Percentiles rank a stretch among this genome's conserved stretches.
These are phyloP conservation scores for Podila minutissima DNA, from an alignment of 192 early-diverging fungal species.

Conservation along the genomic window DNA sequence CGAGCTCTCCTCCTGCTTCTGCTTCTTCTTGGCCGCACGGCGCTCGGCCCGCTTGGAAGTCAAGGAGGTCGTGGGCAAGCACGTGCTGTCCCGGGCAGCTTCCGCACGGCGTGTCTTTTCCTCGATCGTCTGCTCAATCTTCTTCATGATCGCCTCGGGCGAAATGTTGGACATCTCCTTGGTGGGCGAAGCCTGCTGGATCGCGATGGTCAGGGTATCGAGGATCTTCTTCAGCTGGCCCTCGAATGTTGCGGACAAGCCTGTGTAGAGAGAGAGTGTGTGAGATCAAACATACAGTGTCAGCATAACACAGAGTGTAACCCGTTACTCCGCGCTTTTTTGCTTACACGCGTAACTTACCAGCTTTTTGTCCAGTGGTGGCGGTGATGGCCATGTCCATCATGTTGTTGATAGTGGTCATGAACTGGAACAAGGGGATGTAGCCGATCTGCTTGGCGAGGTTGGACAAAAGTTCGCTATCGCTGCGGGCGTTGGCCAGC, in stretches of 20 bases:
- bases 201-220: constrained; percentile 77
- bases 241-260: constrained; percentile 83
- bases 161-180: constrained; percentile 57
- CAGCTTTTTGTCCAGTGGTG: constrained; percentile 89
- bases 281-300: no score
- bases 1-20: constrained; percentile 8
- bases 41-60: constrained; percentile 3
- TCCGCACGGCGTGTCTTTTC: constrained; percentile 22
- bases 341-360: constrained; percentile 18
- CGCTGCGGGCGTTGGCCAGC: constrained; percentile 76
- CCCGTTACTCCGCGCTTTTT: no score
- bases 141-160: constrained; percentile 49
- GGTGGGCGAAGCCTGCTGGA: constrained; percentile 39
- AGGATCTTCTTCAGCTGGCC: constrained; percentile 86
- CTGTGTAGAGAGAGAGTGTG: constrained; percentile 10
- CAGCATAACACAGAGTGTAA: no score
- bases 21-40: constrained; percentile 1
- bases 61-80: neutral
- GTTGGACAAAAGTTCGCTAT: constrained; percentile 75
- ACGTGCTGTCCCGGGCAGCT: neutral
- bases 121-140: constrained; percentile 33
- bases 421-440: constrained; percentile 74
- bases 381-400: constrained; percentile 89
- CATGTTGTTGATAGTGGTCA: constrained; percentile 74
- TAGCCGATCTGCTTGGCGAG: constrained; percentile 90